Evolutionary conservation across 2,329 filamentous ascomycete species (phyloP).

Genomic region (Mariannaea elegans): DNA sequence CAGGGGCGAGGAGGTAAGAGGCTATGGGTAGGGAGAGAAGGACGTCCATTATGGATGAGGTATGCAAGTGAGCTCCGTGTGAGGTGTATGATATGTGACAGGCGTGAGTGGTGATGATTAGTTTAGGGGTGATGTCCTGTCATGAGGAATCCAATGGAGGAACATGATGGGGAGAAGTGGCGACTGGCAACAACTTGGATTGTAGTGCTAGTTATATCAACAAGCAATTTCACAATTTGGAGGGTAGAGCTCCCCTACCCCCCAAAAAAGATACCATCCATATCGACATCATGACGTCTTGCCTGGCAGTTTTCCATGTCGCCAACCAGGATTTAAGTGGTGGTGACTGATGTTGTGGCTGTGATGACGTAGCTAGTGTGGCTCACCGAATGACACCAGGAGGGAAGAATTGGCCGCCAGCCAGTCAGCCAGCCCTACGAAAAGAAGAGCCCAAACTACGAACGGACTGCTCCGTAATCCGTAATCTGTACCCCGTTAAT

Average conservation of each 20-base stretch:
- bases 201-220: too few species aligned
- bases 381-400: not conserved
- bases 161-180: not conserved
- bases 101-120: constrained; percentile 5
- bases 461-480: too few species aligned
- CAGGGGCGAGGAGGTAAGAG: constrained; percentile 71
- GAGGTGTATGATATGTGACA: not conserved
- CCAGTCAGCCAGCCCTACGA: not conserved
- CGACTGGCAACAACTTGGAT: too few species aligned
- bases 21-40: constrained; percentile 77
- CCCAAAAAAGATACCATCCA: not conserved
- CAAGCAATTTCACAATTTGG: not conserved
- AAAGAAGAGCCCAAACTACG: not conserved
- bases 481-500: too few species aligned
- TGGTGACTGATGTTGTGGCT: not conserved
- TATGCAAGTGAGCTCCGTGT: too few species aligned
- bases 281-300: constrained; percentile 13
- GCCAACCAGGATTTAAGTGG: not conserved
- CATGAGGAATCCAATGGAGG: not conserved
- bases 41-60: constrained; percentile 62
- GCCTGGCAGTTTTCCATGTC: not conserved
- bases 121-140: not conserved
- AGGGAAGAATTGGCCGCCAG: too few species aligned
- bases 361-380: not conserved
- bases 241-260: not conserved